Conservation (phyloP, 176 grass and related monocot genomes). For the sorghum (Sorghum bicolor) region DNA sequence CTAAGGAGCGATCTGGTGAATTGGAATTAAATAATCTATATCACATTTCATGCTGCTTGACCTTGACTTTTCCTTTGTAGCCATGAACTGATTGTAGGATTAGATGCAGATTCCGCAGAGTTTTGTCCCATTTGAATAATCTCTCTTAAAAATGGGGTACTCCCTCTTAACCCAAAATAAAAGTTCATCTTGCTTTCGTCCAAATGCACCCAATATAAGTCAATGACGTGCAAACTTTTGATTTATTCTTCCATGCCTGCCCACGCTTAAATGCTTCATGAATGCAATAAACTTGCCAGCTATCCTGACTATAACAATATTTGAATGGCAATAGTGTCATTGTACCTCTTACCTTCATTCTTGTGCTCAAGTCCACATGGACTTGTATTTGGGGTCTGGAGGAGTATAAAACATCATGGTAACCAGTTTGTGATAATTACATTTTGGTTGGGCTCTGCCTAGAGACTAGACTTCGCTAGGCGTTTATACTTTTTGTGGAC, state of each 20-base stretch:
- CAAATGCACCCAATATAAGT: background rate
- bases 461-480: background rate
- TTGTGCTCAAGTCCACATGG: background rate
- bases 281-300: background rate
- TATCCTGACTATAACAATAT: background rate
- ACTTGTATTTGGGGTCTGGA: background rate
- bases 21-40: background rate
- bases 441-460: background rate
- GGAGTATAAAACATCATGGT: background rate
- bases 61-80: background rate
- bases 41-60: background rate
- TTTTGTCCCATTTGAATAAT: conserved; percentile 1
- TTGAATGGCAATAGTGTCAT: background rate
- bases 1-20: background rate
- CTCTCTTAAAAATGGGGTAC: background rate
- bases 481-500: background rate
- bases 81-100: background rate
- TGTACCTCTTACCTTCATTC: background rate
- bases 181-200: background rate
- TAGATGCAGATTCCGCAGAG: background rate
- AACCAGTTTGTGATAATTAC: background rate
- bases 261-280: background rate
- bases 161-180: background rate
- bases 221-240: background rate
- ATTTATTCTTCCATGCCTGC: background rate